A percentile compares a stretch with the other conserved stretches of the same genome.
phyloP scores from a whole-genome alignment of 2,329 filamentous ascomycete species.

The Apiospora aurea region DNA sequence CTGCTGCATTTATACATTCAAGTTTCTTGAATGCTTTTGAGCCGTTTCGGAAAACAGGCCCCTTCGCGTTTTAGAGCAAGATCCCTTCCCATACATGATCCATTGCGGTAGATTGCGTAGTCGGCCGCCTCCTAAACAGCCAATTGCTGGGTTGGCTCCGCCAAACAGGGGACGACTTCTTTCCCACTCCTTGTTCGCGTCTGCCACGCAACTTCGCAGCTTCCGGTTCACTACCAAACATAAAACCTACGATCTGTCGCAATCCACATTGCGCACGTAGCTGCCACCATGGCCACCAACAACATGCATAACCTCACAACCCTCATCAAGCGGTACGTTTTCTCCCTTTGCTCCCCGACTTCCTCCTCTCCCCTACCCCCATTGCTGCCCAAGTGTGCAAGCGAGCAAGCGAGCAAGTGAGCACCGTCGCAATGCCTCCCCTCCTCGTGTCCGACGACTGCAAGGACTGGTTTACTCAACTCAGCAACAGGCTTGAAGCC shows the following conservation, averaged over 20 bases:
- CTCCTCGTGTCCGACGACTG: constrained; percentile 30
- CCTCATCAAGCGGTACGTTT: constrained; percentile 91
- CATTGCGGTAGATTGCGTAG: constrained; percentile 8
- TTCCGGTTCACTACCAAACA: constrained; percentile 7
- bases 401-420: too few relatives aligned
- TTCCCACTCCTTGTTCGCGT: constrained; percentile 6
- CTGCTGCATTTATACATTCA: neutral
- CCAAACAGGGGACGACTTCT: constrained; percentile 11
- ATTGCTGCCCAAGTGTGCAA: constrained; percentile 3
- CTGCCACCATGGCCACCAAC: constrained; percentile 69
- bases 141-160: constrained; percentile 6
- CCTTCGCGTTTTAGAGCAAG: neutral
- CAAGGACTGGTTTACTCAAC: constrained; percentile 52
- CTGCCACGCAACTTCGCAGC: constrained; percentile 16
- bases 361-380: neutral
- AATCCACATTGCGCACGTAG: constrained; percentile 24
- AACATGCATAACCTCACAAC: constrained; percentile 98
- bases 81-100: neutral
- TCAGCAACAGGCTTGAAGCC: constrained; percentile 82
- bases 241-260: constrained; percentile 15
- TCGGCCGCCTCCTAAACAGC: constrained; percentile 11
- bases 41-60: constrained; percentile 11
- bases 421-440: constrained; percentile 29
- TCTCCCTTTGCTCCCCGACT: constrained; percentile 7
- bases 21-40: neutral